Evolutionary conservation across 805 yeast species (phyloP).

Genomic region (Debaryomyces hansenii): DNA sequence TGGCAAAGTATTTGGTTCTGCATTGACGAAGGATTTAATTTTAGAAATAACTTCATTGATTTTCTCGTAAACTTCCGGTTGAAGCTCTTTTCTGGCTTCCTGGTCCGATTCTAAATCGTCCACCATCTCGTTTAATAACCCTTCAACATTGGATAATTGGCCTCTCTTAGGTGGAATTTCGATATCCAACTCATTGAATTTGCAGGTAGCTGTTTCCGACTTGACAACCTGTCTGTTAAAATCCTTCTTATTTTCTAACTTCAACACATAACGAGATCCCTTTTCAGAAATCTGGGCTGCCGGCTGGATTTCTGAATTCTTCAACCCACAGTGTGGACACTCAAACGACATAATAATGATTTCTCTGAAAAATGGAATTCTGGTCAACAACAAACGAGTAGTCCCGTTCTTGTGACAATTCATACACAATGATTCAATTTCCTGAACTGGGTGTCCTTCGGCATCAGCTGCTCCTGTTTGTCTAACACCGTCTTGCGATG

Average conservation of each 20-base stretch:
- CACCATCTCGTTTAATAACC: conserved; percentile 78
- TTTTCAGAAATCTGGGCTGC: conserved; percentile 89
- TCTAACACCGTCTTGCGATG: conserved; percentile 32
- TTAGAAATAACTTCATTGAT: conserved; percentile 67
- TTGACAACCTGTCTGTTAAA: conserved; percentile 90
- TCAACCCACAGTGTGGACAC: conserved; percentile 92
- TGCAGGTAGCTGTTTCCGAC: conserved; percentile 80
- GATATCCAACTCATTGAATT: conserved; percentile 79
- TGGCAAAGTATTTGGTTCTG: conserved; percentile 69
- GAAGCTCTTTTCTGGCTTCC: conserved; percentile 68
- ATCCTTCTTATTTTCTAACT: conserved; percentile 68
- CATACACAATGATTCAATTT: conserved; percentile 93
- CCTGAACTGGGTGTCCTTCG: conserved; percentile 93
- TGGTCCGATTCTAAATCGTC: conserved; percentile 82
- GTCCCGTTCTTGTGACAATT: conserved; percentile 85
- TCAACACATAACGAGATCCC: conserved; percentile 73
- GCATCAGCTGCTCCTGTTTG: conserved; percentile 79
- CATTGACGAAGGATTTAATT: conserved; percentile 61
- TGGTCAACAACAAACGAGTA: conserved; percentile 80
- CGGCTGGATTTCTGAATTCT: conserved; percentile 92
- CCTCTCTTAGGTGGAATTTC: conserved; percentile 97
- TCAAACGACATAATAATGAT: conserved; percentile 91
- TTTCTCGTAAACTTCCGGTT: conserved; percentile 74
- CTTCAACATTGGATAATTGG: conserved; percentile 90
- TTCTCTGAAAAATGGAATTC: conserved; percentile 89